phyloP scores from a whole-genome alignment of 2,329 filamentous ascomycete species.

The Sphaerulina vaccinii region DNA sequence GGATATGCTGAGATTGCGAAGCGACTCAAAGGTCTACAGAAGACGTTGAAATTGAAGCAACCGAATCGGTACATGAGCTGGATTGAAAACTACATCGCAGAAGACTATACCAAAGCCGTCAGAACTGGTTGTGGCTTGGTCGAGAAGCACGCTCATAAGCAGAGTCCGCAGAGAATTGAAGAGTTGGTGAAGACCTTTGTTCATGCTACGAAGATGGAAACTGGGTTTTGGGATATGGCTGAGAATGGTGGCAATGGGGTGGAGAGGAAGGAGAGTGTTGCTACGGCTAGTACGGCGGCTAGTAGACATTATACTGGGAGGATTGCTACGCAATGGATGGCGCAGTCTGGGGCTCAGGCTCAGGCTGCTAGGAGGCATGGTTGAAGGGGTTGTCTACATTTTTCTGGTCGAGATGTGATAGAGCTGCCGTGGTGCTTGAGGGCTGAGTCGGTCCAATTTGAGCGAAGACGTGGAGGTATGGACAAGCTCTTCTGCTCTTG shows the following conservation, averaged over 20 bases:
- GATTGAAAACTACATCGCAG: constrained; percentile 84
- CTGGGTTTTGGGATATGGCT: constrained; percentile 72
- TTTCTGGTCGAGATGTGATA: no score
- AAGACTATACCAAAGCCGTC: constrained; percentile 75
- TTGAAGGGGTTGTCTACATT: neutral
- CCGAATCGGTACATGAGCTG: constrained; percentile 72
- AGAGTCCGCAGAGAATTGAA: constrained; percentile 74
- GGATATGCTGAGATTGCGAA: constrained; percentile 80
- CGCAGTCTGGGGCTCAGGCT: no score
- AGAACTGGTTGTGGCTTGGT: constrained; percentile 71
- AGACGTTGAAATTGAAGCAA: constrained; percentile 21
- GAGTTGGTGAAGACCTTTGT: constrained; percentile 82
- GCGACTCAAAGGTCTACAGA: constrained; percentile 62
- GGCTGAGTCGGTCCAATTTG: no score
- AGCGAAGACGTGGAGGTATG: no score
- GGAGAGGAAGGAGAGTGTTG: constrained; percentile 9
- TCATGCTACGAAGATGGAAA: constrained; percentile 80
- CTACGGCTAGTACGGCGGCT: constrained; percentile 3
- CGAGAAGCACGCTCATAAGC: constrained; percentile 69
- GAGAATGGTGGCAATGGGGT: neutral
- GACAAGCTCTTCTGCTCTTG: no score
- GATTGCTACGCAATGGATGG: neutral
- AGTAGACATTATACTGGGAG: constrained; percentile 5
- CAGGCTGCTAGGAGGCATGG: neutral
- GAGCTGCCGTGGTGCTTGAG: no score